Percentiles rank a stretch among this genome's conserved stretches.
Evolutionary conservation across 306 rosid species (phyloP).

Genomic region (Corylus heterophylla): DNA sequence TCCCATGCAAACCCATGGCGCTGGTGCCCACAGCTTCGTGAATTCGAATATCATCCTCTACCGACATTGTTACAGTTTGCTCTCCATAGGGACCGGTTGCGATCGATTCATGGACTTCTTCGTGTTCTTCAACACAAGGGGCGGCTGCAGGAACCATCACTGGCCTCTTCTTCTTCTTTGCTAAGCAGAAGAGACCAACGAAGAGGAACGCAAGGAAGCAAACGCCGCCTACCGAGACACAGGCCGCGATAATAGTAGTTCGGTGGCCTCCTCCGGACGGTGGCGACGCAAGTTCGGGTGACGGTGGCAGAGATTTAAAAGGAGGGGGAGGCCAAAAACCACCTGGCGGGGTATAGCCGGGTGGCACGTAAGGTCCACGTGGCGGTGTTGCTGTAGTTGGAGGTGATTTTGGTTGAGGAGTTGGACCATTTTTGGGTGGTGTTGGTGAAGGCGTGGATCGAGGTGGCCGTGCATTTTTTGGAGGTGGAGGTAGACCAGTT

Average conservation of each 20-base stretch:
- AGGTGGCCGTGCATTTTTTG: no score
- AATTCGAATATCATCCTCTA: constrained; percentile 7
- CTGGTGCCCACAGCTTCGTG: constrained; percentile 3
- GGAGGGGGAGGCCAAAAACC: constrained; percentile 17
- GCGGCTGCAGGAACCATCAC: constrained; percentile 35
- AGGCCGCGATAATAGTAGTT: constrained; percentile 55
- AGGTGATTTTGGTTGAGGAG: constrained; percentile 10
- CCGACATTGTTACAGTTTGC: not conserved
- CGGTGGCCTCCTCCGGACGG: constrained; percentile 33
- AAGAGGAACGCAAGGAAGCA: constrained; percentile 49
- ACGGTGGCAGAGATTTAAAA: constrained; percentile 31
- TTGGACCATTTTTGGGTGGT: not conserved
- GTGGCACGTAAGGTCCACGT: not conserved
- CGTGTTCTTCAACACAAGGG: constrained; percentile 29
- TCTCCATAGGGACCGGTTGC: not conserved
- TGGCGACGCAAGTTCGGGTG: constrained; percentile 19
- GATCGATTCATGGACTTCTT: not conserved
- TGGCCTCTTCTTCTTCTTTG: constrained; percentile 47
- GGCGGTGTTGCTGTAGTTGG: constrained; percentile 1
- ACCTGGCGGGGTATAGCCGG: not conserved
- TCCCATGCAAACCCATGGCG: not conserved
- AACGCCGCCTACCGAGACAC: constrained; percentile 48
- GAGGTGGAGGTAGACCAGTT: not conserved
- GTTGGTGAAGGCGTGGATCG: not conserved
- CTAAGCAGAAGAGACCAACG: constrained; percentile 44